Conservation (phyloP, 2,329 filamentous ascomycete genomes). For the Alternaria sp. region DNA sequence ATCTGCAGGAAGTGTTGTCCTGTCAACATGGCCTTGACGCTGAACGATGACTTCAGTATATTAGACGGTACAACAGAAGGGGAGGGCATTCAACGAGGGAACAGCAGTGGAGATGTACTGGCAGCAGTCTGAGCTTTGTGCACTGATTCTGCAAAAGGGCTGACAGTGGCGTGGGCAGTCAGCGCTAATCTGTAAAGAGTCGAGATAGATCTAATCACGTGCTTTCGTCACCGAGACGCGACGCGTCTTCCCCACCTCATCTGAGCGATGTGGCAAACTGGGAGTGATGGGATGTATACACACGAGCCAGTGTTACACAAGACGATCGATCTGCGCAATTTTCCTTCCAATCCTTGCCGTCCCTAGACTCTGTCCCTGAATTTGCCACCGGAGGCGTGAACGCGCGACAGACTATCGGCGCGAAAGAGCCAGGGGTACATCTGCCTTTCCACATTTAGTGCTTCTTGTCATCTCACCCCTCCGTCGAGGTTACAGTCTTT, state of each 20-base stretch:
- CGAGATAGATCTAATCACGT: slow-evolving; percentile 11
- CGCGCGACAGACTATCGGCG: slow-evolving; percentile 37
- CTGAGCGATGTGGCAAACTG: neutral
- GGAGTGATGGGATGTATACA: neutral
- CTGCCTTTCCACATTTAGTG: slow-evolving; percentile 28
- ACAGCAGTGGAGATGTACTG: neutral
- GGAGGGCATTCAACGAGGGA: neutral
- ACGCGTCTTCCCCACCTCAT: slow-evolving; percentile 13
- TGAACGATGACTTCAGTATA: too few species aligned
- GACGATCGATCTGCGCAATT: slow-evolving; percentile 1
- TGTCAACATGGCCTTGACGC: too few species aligned
- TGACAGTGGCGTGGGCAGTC: neutral
- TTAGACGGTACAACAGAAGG: neutral
- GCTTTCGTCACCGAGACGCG: slow-evolving; percentile 15
- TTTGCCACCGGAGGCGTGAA: slow-evolving; percentile 42
- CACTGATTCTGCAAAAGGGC: neutral
- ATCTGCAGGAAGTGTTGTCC: too few species aligned
- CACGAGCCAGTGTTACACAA: neutral
- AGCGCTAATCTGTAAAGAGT: slow-evolving; percentile 6
- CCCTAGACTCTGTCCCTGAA: slow-evolving; percentile 11
- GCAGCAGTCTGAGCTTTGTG: neutral
- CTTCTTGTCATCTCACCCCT: slow-evolving; percentile 14
- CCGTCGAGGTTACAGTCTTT: slow-evolving; percentile 12
- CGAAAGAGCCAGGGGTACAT: slow-evolving; percentile 30
- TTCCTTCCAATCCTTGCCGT: neutral